Evolutionary conservation across 2,329 filamentous ascomycete genomes (phyloP).

Genomic region (Calycina herbarum): DNA sequence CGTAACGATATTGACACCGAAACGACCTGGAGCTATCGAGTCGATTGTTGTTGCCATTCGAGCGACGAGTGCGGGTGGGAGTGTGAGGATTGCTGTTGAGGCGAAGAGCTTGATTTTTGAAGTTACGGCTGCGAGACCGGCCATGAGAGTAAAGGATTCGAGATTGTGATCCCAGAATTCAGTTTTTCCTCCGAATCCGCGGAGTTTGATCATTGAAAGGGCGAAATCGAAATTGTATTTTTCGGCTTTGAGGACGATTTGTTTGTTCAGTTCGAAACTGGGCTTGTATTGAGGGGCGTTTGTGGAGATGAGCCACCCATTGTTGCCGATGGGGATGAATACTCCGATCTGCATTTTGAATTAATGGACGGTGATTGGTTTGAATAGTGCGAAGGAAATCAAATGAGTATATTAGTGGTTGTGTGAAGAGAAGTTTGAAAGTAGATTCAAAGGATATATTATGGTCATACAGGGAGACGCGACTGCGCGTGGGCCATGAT

Average conservation of each 20-base stretch:
- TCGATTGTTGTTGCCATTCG: slow-evolving; percentile 39
- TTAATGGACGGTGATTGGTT: too few relatives aligned
- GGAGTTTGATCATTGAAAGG: slow-evolving; percentile 39
- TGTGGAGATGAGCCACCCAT: slow-evolving; percentile 39
- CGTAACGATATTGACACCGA: slow-evolving; percentile 40
- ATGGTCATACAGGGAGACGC: not conserved
- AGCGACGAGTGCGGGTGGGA: slow-evolving; percentile 37
- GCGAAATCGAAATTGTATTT: slow-evolving; percentile 37
- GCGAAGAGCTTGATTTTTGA: slow-evolving; percentile 39
- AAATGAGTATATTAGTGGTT: not conserved
- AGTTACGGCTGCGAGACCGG: slow-evolving; percentile 38
- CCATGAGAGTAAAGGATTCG: slow-evolving; percentile 40
- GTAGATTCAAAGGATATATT: not conserved
- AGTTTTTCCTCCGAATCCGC: slow-evolving; percentile 38
- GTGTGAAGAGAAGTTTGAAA: not conserved
- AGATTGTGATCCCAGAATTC: slow-evolving; percentile 41
- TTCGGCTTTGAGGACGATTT: slow-evolving; percentile 37
- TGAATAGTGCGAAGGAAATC: not conserved
- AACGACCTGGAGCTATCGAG: slow-evolving; percentile 37
- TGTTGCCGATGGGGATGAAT: slow-evolving; percentile 35
- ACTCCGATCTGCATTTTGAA: slow-evolving; percentile 26
- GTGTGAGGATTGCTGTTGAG: slow-evolving; percentile 36
- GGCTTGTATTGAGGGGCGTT: slow-evolving; percentile 38
- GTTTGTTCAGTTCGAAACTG: slow-evolving; percentile 37
- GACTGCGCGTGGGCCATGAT: not conserved